A percentile compares a stretch with the other conserved stretches of the same genome.
These are phyloP conservation scores for Metschnikowia picachoensis DNA, from an alignment of 805 yeast genomes.

Conservation along the genomic window DNA sequence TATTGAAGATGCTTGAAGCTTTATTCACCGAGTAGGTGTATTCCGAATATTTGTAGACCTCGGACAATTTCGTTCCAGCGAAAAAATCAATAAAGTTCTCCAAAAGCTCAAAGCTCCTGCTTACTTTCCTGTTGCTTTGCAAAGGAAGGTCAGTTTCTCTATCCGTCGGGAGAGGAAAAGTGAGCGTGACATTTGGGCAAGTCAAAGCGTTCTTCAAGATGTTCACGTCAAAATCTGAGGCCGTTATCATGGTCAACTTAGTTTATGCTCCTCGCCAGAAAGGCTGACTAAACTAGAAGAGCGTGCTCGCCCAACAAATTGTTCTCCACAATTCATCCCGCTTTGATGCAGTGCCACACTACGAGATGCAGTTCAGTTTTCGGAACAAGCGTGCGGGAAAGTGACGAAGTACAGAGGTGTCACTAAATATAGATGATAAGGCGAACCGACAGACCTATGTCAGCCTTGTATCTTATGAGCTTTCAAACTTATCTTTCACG, in stretches of 20 bases:
- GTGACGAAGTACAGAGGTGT: no score
- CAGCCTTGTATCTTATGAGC: no score
- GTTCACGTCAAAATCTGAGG: constrained; percentile 33
- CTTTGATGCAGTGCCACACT: no score
- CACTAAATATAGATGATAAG: no score
- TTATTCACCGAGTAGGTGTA: constrained; percentile 33
- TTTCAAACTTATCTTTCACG: no score
- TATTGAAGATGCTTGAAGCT: constrained; percentile 25
- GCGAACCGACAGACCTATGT: no score
- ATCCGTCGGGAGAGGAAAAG: constrained; percentile 40
- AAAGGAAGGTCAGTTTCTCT: constrained; percentile 27
- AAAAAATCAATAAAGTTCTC: constrained; percentile 31
- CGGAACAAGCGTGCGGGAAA: no score
- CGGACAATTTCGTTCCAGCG: constrained; percentile 25
- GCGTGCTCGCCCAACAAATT: no score
- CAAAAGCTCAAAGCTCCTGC: constrained; percentile 24
- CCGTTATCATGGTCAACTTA: not conserved
- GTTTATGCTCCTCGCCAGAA: not conserved
- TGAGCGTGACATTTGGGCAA: constrained; percentile 29
- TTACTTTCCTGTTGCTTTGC: constrained; percentile 27
- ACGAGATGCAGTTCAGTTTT: no score
- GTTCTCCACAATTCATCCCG: no score
- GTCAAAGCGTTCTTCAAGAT: constrained; percentile 32
- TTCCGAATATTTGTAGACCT: constrained; percentile 33
- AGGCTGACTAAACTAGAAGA: not conserved